Conservation (phyloP, 768 basidiomycete genomes). For the Boletus patriciae region DNA sequence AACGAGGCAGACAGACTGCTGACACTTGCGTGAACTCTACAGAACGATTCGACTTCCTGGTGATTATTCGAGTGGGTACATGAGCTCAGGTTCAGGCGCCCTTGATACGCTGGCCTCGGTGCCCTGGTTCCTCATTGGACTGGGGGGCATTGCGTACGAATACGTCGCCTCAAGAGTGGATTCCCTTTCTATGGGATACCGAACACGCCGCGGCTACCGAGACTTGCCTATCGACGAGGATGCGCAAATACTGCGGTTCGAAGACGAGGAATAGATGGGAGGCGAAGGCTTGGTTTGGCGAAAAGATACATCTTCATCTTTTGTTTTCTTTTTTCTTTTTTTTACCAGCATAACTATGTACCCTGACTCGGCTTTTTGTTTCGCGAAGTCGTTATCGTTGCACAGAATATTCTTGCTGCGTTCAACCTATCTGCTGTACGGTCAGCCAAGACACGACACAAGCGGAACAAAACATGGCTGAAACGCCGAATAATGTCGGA, state of each 20-base stretch:
- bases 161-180: slow-evolving; percentile 54
- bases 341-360: neutral
- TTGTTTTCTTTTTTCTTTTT: neutral
- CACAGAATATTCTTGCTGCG: neutral
- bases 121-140: slow-evolving; percentile 85
- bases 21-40: slow-evolving; percentile 6
- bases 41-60: slow-evolving; percentile 80
- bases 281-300: neutral
- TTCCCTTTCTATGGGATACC: slow-evolving; percentile 37
- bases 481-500: no score
- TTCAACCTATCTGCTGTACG: neutral
- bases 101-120: slow-evolving; percentile 81
- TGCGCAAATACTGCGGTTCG: slow-evolving; percentile 81
- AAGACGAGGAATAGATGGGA: slow-evolving; percentile 63
- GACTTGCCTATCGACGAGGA: slow-evolving; percentile 84
- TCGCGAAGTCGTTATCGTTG: neutral
- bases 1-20: neutral
- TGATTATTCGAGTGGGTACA: slow-evolving; percentile 34
- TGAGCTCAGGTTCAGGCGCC: slow-evolving; percentile 43
- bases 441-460: no score
- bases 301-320: neutral
- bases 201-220: slow-evolving; percentile 65
- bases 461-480: no score
- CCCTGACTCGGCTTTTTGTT: neutral
- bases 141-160: slow-evolving; percentile 72